These are phyloP conservation scores for Leishmania gerbilli DNA, from an alignment of 208 protist genomes.

Conservation along the genomic window DNA sequence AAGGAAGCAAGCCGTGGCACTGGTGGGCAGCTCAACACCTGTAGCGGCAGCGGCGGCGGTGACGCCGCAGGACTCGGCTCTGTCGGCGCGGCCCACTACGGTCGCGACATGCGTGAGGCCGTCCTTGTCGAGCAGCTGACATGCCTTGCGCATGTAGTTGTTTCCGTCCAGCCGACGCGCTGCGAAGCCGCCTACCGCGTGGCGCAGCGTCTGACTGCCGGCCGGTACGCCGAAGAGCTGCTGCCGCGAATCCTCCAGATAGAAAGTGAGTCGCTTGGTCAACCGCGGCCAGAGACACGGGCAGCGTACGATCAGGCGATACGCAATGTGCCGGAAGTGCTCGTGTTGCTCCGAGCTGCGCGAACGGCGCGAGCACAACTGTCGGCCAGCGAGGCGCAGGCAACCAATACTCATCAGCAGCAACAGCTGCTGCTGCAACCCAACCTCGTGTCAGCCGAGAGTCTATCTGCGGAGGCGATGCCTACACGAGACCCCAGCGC, in stretches of 20 bases:
- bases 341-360: conserved; percentile 41
- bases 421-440: neutral
- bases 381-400: neutral
- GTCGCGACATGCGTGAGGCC: conserved; percentile 55
- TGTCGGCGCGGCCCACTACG: conserved; percentile 43
- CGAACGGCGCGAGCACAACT: conserved; percentile 42
- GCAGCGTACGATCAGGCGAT: conserved; percentile 37
- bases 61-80: neutral
- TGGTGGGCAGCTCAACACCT: neutral
- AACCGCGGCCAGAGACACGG: neutral
- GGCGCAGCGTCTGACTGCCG: conserved; percentile 53
- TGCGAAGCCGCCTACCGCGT: conserved; percentile 38
- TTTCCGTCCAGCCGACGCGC: conserved; percentile 36
- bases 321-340: conserved; percentile 46
- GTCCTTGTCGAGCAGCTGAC: conserved; percentile 44
- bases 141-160: conserved; percentile 48
- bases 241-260: conserved; percentile 58
- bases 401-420: neutral
- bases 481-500: neutral
- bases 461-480: neutral
- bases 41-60: conserved; percentile 3
- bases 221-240: conserved; percentile 53
- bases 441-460: neutral
- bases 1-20: neutral
- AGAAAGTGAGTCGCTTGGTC: conserved; percentile 14